Conservation (phyloP, 768 basidiomycete species). For the Podaxis sp. region DNA sequence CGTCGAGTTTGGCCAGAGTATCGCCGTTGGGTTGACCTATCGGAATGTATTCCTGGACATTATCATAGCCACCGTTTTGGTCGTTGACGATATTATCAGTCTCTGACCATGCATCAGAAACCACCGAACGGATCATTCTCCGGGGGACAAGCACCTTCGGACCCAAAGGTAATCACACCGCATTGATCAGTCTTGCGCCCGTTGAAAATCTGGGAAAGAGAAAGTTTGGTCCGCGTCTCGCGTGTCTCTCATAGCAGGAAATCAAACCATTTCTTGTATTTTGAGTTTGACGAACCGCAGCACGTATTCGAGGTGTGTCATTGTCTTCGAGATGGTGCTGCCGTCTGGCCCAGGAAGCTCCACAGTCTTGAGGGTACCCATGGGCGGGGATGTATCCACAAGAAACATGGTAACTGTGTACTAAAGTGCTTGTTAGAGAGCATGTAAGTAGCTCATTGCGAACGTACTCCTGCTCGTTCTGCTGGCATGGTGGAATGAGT, state of each 20-base stretch:
- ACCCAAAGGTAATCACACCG: conserved; percentile 87
- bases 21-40: conserved; percentile 64
- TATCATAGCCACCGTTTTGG: conserved; percentile 68
- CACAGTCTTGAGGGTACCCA: conserved; percentile 65
- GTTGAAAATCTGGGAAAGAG: conserved; percentile 69
- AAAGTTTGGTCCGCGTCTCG: conserved; percentile 2
- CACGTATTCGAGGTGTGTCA: conserved; percentile 78
- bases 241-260: neutral
- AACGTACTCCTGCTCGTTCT: conserved; percentile 76
- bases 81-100: conserved; percentile 66
- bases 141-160: conserved; percentile 50
- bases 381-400: conserved; percentile 84
- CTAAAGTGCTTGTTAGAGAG: conserved; percentile 35
- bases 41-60: conserved; percentile 68
- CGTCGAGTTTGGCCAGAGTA: conserved; percentile 67
- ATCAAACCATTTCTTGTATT: conserved; percentile 82
- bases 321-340: conserved; percentile 50
- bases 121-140: neutral
- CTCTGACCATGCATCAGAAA: conserved; percentile 34
- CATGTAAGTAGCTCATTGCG: neutral
- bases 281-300: conserved; percentile 89
- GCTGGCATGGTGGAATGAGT: conserved; percentile 59
- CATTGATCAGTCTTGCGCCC: conserved; percentile 93
- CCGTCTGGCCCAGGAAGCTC: conserved; percentile 53
- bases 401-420: conserved; percentile 89